Evolutionary conservation across 2,329 filamentous ascomycete species (phyloP), one percentile per base, ranked within the genome.

Genomic region (Monosporascus sp.): DNA sequence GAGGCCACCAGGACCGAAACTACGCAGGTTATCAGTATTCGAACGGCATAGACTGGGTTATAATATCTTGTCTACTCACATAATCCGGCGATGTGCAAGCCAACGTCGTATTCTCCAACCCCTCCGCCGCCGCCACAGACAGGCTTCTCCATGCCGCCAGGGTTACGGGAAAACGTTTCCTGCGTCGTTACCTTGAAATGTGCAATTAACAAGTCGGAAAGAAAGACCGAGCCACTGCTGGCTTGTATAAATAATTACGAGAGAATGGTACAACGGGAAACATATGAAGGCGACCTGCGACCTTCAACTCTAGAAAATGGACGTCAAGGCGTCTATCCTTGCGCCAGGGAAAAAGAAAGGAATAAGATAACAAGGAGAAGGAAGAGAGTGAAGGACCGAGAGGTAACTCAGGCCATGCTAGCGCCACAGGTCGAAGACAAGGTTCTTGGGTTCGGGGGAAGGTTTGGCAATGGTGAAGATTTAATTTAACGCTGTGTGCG

Each of bases 1-100:
- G 74, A 76, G 41, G 70, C 69, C 11, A 49, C 54, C 51, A 76
- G 57, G 34, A 76, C 74, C 56, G 76, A 55, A 50, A 76, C 73
- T 76, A 46, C 19, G 45, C 24, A 22, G 36, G 17, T 17, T 47
- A 34, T 47, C 38, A 56, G 48, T 41, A 38, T 37, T 34, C 45
- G 16, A n/a, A 14, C 2, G 36, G 49, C 50, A 54, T 51, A 17
- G 22, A 4, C 48, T 11, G 24, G 7, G 17, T 6, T 11, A 47
- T 16, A 11, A 20, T 17, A 38, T 38, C 2, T 2, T 31, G 44
- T 44, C 8, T 45, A 69, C 73, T 71, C 60, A 76, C 73, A 76
- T n/a, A 76, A 61, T 41, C 67, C 74, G 41, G 66, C 62, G 26
- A 71, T 69, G 51, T 76, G 74, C 20, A 76, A 57, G n/a, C 63